These are phyloP conservation scores for Ophiostoma triangulosporum DNA, from an alignment of 2,329 filamentous ascomycete genomes.

Conservation along the genomic window DNA sequence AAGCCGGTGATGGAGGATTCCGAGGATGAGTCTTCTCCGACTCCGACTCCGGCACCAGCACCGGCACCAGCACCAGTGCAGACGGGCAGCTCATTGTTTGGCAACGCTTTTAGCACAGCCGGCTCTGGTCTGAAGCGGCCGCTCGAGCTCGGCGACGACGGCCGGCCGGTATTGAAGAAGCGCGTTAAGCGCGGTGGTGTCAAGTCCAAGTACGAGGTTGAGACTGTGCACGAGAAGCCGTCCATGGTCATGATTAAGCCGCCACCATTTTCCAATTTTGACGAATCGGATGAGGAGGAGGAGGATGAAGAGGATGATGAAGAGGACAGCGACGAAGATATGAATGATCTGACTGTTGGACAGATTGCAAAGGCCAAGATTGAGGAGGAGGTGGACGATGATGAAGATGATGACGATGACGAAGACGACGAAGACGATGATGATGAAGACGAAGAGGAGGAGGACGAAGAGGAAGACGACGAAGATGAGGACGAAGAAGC, in stretches of 20 bases:
- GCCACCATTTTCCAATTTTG: background rate
- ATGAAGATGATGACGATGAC: constrained; percentile 20
- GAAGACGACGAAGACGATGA: constrained; percentile 20
- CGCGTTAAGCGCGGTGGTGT: constrained; percentile 58
- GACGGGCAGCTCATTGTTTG: constrained; percentile 7
- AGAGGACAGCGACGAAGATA: constrained; percentile 9
- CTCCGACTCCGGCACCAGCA: background rate
- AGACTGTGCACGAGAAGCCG: constrained; percentile 49
- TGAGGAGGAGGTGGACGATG: constrained; percentile 17
- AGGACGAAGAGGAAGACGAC: constrained; percentile 7
- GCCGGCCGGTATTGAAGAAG: constrained; percentile 70
- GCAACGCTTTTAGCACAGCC: constrained; percentile 16
- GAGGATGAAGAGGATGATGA: constrained; percentile 8
- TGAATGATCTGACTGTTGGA: constrained; percentile 3
- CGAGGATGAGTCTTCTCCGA: background rate
- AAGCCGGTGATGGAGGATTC: background rate
- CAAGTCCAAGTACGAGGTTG: constrained; percentile 55
- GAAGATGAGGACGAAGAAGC: constrained; percentile 16
- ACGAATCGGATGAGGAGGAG: constrained; percentile 7
- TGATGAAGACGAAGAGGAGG: constrained; percentile 23
- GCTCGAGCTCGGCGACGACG: constrained; percentile 64
- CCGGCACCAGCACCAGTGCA: background rate
- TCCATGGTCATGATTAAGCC: constrained; percentile 26
- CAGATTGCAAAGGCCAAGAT: constrained; percentile 15
- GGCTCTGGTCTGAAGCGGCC: constrained; percentile 82